Evolutionary conservation across 371 early-diverging fungal genomes (phyloP).

Genomic region (Quaeritorhiza haematococci): DNA sequence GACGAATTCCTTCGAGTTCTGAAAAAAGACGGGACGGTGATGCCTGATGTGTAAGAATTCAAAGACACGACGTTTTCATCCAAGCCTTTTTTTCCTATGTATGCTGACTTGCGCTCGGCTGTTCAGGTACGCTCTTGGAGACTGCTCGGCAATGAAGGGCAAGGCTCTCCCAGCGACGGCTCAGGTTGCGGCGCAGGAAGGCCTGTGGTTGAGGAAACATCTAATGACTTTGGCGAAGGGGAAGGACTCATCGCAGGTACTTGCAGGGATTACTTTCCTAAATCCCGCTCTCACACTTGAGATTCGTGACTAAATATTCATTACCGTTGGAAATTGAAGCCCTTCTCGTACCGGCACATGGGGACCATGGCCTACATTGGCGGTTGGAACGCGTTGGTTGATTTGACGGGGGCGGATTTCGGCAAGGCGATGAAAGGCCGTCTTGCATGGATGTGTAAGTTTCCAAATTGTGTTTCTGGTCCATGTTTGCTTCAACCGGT

Average conservation of each 20-base stretch:
- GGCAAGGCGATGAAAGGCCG: background rate
- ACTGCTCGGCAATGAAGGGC: constrained; percentile 72
- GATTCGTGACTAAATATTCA: constrained; percentile 3
- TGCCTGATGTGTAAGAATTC: constrained; percentile 35
- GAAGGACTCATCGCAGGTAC: background rate
- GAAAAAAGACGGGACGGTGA: constrained; percentile 50
- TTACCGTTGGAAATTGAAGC: constrained; percentile 12
- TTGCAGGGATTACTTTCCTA: background rate
- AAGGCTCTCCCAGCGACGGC: constrained; percentile 73
- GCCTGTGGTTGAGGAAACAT: constrained; percentile 56
- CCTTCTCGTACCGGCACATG: constrained; percentile 67
- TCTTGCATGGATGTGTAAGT: background rate
- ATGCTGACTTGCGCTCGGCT: background rate
- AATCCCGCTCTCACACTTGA: constrained; percentile 29
- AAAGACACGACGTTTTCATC: background rate
- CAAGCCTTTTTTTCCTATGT: background rate
- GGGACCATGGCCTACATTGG: constrained; percentile 82
- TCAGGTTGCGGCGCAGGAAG: constrained; percentile 87
- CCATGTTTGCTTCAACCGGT: background rate
- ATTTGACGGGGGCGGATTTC: constrained; percentile 3
- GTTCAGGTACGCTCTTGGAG: constrained; percentile 70
- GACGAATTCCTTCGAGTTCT: constrained; percentile 67
- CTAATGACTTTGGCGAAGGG: constrained; percentile 18
- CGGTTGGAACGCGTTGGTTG: constrained; percentile 55
- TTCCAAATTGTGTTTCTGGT: too few relatives aligned